A percentile compares a stretch with the other conserved stretches of the same genome.
phyloP scores from a whole-genome alignment of 345 rosid species.

The Linum trigynum region DNA sequence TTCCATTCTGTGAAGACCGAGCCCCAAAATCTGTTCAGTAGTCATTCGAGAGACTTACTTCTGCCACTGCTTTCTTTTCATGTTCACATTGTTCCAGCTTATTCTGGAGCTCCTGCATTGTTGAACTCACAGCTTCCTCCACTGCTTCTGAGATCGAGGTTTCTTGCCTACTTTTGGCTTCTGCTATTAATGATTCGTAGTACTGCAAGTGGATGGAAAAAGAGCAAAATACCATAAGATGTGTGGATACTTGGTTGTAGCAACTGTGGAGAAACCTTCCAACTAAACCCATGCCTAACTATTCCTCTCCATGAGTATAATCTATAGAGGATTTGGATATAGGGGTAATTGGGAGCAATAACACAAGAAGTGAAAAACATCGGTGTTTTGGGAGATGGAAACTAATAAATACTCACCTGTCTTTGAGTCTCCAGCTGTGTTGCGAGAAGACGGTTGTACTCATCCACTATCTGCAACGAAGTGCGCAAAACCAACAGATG shows the following conservation, averaged over 20 bases:
- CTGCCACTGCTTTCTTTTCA: constrained; percentile 54
- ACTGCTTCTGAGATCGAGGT: constrained; percentile 48
- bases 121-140: constrained; percentile 48
- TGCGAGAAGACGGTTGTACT: constrained; percentile 80
- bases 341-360: not conserved
- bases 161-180: constrained; percentile 66
- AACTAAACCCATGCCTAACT: not conserved
- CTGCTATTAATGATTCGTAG: constrained; percentile 66
- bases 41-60: constrained; percentile 28
- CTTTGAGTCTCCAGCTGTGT: constrained; percentile 70
- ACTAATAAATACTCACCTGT: constrained; percentile 43
- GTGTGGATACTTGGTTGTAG: not conserved
- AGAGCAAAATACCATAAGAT: not conserved
- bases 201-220: constrained; percentile 30
- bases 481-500: constrained; percentile 1
- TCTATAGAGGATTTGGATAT: not conserved
- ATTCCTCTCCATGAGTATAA: not conserved
- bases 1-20: not conserved
- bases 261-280: not conserved
- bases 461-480: constrained; percentile 54
- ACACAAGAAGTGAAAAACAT: not conserved
- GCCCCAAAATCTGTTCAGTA: not conserved
- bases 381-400: not conserved
- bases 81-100: constrained; percentile 50
- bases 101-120: constrained; percentile 54